Evolutionary conservation across 345 rosid species (phyloP).

Genomic region (Ailanthus altissimus): DNA sequence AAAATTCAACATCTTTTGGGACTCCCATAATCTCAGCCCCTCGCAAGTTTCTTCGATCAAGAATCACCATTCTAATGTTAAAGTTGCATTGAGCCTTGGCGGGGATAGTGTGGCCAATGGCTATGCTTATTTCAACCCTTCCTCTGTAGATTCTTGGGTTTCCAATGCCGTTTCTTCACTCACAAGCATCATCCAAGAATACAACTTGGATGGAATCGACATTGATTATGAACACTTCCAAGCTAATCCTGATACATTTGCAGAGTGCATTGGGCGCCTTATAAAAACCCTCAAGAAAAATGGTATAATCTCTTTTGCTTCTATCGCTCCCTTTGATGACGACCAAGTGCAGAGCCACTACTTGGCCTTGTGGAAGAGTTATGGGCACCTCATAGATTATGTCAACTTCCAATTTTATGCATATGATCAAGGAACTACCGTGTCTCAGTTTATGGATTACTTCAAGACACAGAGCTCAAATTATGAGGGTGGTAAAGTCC

Average conservation of each 20-base stretch:
- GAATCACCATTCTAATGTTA: constrained; percentile 31
- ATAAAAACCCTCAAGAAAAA: constrained; percentile 34
- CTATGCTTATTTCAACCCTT: constrained; percentile 33
- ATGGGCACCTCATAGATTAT: constrained; percentile 39
- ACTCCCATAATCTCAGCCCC: constrained; percentile 33
- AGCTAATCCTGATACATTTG: constrained; percentile 35
- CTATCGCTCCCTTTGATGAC: constrained; percentile 48
- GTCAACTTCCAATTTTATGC: constrained; percentile 57
- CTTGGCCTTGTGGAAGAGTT: constrained; percentile 45
- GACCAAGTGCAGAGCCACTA: constrained; percentile 44
- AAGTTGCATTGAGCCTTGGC: constrained; percentile 42
- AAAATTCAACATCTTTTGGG: constrained; percentile 43
- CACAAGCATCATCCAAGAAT: constrained; percentile 34
- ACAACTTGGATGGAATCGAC: constrained; percentile 41
- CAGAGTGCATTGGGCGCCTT: constrained; percentile 42
- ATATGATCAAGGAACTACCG: constrained; percentile 28
- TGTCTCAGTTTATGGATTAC: constrained; percentile 32
- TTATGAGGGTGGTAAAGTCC: constrained; percentile 31
- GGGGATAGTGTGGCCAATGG: constrained; percentile 31
- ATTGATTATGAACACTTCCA: constrained; percentile 47
- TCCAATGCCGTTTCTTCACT: constrained; percentile 43
- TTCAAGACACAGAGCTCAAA: constrained; percentile 36
- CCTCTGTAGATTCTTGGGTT: constrained; percentile 40
- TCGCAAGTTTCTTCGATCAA: constrained; percentile 40
- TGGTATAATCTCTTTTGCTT: constrained; percentile 35